Base-by-base conservation (phyloP, 257 asterid species). In the Solanum neorickii region DNA sequence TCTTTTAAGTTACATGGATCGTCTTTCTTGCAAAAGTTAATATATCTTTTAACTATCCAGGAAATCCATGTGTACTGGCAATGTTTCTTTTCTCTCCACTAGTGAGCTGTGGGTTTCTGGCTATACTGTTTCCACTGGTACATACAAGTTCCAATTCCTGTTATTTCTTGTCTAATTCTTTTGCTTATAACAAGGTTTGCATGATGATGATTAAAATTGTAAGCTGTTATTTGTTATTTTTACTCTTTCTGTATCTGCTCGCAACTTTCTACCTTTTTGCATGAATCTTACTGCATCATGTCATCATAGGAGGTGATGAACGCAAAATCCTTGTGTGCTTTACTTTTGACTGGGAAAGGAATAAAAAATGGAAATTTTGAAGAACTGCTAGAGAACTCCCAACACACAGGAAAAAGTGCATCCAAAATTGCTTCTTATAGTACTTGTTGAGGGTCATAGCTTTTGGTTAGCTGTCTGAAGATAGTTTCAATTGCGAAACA, bases 31-130 rank as follows among this genome's bases (percentile, higher is more conserved):
- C 68, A 29, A 80, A 80, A 47, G 29, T 80, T 80, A 80, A 80
- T 80, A 60, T 18, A 29, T 20, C 85, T 27, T 49, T 80, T 31
- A 47, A 47, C 42, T 80, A 91, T 90, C 80, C 94, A 95, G 99
- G 99, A 89, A 92, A 94, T 89, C 99, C 98, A 3, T 97, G 98
- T 86, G 97, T 95, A 86, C 88, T 97, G 90, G 94, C 98, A 23
- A 92, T 85, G 66, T 94, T 91, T 92, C 91, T 95, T 86, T 93
- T 29, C 93, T 94, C 99, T 89, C 98, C 99, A 66, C 95, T 95
- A 20, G 98, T 97, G 86, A 95, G 99, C 94, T 95, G 94, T 84
- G 99, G 99, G 86, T 96, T 94, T 87, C 94, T 97, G 99, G 98
- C 99, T 69, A 86, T 93, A 83, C 93, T 97, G 10, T 97, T 91